These are phyloP conservation scores for Globisporangium megalacanthum DNA, from an alignment of 352 stramenopile genomes.

Conservation along the genomic window DNA sequence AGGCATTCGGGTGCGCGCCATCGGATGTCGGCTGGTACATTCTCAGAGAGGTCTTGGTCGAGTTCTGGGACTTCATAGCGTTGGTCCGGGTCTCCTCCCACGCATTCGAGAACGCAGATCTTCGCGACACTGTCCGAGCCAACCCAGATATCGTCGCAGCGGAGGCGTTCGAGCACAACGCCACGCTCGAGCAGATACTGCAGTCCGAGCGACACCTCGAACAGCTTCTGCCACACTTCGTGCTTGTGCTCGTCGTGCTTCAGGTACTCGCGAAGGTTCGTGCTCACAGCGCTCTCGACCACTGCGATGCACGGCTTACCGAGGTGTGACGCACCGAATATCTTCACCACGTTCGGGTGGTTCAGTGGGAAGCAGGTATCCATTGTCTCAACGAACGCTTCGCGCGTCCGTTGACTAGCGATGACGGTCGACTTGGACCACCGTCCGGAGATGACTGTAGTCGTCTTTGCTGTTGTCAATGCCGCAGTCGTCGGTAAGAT, in stretches of 20 bases:
- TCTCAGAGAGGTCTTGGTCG: not conserved
- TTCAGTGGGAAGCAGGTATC: conserved; percentile 25
- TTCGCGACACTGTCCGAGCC: conserved; percentile 2
- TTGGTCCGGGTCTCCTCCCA: not conserved
- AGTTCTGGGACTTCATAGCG: not conserved
- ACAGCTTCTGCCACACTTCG: conserved; percentile 7
- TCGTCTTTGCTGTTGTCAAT: not conserved
- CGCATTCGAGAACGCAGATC: not conserved
- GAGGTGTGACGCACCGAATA: conserved; percentile 17
- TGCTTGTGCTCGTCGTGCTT: not conserved
- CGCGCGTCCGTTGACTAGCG: not conserved
- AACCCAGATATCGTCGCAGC: not conserved
- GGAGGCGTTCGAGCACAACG: not conserved
- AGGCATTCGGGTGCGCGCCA: conserved; percentile 1
- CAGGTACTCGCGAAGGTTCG: not conserved
- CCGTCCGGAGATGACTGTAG: not conserved
- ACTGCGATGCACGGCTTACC: not conserved
- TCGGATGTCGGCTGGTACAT: not conserved
- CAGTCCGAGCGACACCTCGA: conserved; percentile 22
- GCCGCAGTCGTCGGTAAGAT: not conserved
- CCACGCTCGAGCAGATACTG: conserved; percentile 17
- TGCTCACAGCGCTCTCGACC: not conserved
- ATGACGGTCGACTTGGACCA: not conserved
- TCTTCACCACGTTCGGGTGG: conserved; percentile 14
- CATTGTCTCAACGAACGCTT: not conserved